Conservation (phyloP, 768 basidiomycete species). For the Porphyrellus cyaneotinctus region DNA sequence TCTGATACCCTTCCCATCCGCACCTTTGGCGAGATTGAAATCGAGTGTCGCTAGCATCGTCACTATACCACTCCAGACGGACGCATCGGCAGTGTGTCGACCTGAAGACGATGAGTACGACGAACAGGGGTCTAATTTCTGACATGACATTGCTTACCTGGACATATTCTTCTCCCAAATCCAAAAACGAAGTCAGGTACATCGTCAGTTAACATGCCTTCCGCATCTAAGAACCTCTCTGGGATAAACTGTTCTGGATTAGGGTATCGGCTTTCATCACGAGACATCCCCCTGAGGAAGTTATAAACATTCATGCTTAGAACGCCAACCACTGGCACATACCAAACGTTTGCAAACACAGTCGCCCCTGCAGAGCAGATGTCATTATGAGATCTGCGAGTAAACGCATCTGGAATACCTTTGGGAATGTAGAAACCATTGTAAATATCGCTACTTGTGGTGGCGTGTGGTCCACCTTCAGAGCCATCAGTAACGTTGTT, state of each 20-base stretch:
- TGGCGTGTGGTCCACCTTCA: conserved; percentile 15
- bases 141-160: conserved; percentile 2
- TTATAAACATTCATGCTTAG: not conserved
- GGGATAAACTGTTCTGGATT: conserved; percentile 13
- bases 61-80: conserved; percentile 10
- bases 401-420: conserved; percentile 25
- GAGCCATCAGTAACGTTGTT: not conserved
- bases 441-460: conserved; percentile 38
- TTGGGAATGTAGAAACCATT: conserved; percentile 48
- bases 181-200: conserved; percentile 12
- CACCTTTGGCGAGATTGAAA: conserved; percentile 12
- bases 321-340: not conserved
- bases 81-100: conserved; percentile 3
- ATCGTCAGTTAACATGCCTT: conserved; percentile 10
- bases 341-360: conserved; percentile 16
- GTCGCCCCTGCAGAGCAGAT: conserved; percentile 5
- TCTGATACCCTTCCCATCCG: not conserved
- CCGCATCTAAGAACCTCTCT: conserved; percentile 9
- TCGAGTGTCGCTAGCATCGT: conserved; percentile 22
- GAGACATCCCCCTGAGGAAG: conserved; percentile 16
- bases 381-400: not conserved
- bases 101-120: conserved; percentile 1
- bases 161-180: conserved; percentile 15
- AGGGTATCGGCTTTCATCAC: conserved; percentile 18
- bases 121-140: not conserved